Conservation (phyloP, 257 asterid species). For the Asclepias syriaca region DNA sequence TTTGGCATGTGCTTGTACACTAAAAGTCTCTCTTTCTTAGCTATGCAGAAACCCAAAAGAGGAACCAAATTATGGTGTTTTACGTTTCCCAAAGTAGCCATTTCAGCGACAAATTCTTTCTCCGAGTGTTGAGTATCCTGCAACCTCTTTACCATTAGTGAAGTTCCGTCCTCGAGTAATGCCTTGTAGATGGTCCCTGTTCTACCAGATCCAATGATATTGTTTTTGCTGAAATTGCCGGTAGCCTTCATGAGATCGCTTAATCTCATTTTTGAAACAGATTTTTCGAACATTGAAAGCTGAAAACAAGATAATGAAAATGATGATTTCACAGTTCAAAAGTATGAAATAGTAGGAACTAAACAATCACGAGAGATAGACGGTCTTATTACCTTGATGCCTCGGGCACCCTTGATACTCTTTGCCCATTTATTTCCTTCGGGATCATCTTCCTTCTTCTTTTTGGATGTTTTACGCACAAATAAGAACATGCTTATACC, state of each 20-base stretch:
- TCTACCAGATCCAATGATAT: constrained; percentile 35
- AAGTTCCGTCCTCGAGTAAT: constrained; percentile 32
- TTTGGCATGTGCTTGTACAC: constrained; percentile 41
- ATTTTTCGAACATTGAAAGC: constrained; percentile 43
- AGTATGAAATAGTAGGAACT: background rate
- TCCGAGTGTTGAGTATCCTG: constrained; percentile 37
- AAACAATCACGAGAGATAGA: background rate
- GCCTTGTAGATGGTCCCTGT: constrained; percentile 40
- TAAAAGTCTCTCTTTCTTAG: constrained; percentile 35
- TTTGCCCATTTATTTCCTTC: constrained; percentile 51
- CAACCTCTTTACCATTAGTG: constrained; percentile 39
- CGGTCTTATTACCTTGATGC: constrained; percentile 32
- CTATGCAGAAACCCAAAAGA: constrained; percentile 39
- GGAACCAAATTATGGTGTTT: constrained; percentile 40
- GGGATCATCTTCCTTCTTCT: constrained; percentile 44
- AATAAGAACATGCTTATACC: constrained; percentile 22
- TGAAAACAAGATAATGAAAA: constrained; percentile 17
- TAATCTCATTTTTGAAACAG: constrained; percentile 39
- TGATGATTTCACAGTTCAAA: background rate
- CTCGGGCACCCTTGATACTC: constrained; percentile 43
- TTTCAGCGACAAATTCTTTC: constrained; percentile 40
- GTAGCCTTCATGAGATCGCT: constrained; percentile 43
- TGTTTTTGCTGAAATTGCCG: constrained; percentile 29
- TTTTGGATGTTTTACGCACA: constrained; percentile 27
- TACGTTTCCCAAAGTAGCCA: constrained; percentile 37